phyloP scores from a whole-genome alignment of 306 rosid species.

The Corylus avellana region DNA sequence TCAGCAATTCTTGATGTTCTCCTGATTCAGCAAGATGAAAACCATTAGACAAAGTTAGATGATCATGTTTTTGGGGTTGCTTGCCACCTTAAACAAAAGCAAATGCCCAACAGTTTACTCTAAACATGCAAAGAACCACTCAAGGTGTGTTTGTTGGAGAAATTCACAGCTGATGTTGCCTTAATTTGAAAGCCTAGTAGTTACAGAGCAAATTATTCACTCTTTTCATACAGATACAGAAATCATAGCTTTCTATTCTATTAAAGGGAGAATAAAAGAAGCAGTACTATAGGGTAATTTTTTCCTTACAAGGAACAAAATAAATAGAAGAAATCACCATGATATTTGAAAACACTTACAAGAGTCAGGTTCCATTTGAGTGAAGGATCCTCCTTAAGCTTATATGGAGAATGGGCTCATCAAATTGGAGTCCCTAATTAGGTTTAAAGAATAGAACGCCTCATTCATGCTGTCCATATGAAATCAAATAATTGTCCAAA shows the following conservation, averaged over 20 bases:
- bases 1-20: conserved; percentile 39
- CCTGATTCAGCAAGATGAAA: conserved; percentile 39
- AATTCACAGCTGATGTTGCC: conserved; percentile 3
- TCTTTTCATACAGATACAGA: background rate
- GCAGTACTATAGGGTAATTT: background rate
- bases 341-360: background rate
- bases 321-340: background rate
- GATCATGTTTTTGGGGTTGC: background rate
- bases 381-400: background rate
- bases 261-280: conserved; percentile 1
- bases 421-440: background rate
- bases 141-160: background rate
- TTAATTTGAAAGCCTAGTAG: background rate
- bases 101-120: background rate
- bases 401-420: background rate
- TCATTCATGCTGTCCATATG: too few relatives aligned
- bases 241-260: conserved; percentile 8
- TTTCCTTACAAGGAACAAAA: background rate
- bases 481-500: background rate
- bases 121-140: background rate
- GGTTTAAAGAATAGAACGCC: background rate
- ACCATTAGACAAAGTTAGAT: conserved; percentile 29
- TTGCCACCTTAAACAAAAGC: background rate
- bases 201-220: too few relatives aligned
- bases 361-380: background rate